Evolutionary conservation across 768 basidiomycete species (phyloP), one percentile per base, ranked within the genome.

Genomic region (Rhizopogon salebrosus): DNA sequence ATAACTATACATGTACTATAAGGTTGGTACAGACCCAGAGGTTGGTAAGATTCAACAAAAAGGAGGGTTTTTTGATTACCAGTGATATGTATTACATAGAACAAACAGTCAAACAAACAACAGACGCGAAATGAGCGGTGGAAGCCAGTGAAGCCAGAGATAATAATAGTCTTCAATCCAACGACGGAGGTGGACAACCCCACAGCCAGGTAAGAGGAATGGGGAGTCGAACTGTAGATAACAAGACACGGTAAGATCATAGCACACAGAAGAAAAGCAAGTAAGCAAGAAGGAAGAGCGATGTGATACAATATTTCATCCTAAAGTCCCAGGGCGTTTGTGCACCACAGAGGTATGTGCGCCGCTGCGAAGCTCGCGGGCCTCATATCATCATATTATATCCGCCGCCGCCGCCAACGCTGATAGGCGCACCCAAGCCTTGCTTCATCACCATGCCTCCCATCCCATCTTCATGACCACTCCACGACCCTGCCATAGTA

Each of bases 351-450:
- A 51, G 48, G 43, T 14, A 31, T 20, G 43, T 20, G 29, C 20
- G 29, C 14, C 27, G 29, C 43, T 45, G 1, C 20, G 20, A 45
- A 14, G 6, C 27, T 46, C 14, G 22, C 54, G 49, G 48, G 43
- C 40, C 34, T 67, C 54, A 70, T 57, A 76, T 59, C 69, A 76
- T 74, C 54, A 72, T 60, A 29, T 66, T 64, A 64, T 73, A 76
- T 53, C 67, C 72, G 38, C 65, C 66, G 50, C 72, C 63, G 43
- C 68, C 70, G 49, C 71, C 70, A 29, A 74, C 65, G 42, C 69
- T 71, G 55, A 77, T 73, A 9, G 75, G 65, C 20, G 63, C 58
- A 42, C 62, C 60, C 58, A 72, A 64, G 34, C 62, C 61, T 50
- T 66, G 66, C 53, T 70, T 71, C 64, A 68, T 67, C 38, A 61